Evolutionary conservation across 352 stramenopile species (phyloP).

Genomic region (Phytophthora fragariae): DNA sequence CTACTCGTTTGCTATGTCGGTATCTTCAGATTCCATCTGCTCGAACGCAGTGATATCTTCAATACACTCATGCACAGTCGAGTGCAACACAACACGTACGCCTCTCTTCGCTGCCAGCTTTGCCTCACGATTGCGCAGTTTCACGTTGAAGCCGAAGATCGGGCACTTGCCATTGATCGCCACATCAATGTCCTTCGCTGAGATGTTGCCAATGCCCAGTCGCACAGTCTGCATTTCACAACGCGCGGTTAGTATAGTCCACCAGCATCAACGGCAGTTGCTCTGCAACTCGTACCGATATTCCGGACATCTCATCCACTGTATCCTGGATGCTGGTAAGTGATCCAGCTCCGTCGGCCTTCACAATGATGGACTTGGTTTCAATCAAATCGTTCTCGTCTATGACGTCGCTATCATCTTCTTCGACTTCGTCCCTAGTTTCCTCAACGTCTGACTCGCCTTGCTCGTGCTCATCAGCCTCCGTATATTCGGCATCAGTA

Average conservation of each 20-base stretch:
- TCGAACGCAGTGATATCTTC: conserved; percentile 72
- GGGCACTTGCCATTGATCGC: conserved; percentile 82
- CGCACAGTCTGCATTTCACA: conserved; percentile 60
- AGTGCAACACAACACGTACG: conserved; percentile 72
- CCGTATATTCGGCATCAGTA: conserved; percentile 30
- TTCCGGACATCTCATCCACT: conserved; percentile 74
- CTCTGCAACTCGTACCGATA: conserved; percentile 43
- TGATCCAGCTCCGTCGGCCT: conserved; percentile 80
- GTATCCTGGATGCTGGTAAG: conserved; percentile 87
- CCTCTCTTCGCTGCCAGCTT: conserved; percentile 60
- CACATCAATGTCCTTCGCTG: conserved; percentile 80
- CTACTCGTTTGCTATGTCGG: conserved; percentile 12
- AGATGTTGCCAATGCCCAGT: conserved; percentile 84
- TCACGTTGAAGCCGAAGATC: conserved; percentile 89
- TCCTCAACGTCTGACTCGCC: conserved; percentile 17
- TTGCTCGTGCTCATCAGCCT: conserved; percentile 2
- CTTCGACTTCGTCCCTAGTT: conserved; percentile 2
- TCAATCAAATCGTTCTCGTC: conserved; percentile 53
- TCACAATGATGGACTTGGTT: conserved; percentile 80
- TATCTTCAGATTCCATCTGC: conserved; percentile 26
- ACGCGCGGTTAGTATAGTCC: conserved; percentile 7
- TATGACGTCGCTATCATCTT: conserved; percentile 37
- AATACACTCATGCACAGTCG: conserved; percentile 82
- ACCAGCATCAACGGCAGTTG: neutral
- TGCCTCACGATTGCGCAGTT: conserved; percentile 66